Evolutionary conservation across 345 rosid genomes (phyloP).

Genomic region (Syzygium grande): DNA sequence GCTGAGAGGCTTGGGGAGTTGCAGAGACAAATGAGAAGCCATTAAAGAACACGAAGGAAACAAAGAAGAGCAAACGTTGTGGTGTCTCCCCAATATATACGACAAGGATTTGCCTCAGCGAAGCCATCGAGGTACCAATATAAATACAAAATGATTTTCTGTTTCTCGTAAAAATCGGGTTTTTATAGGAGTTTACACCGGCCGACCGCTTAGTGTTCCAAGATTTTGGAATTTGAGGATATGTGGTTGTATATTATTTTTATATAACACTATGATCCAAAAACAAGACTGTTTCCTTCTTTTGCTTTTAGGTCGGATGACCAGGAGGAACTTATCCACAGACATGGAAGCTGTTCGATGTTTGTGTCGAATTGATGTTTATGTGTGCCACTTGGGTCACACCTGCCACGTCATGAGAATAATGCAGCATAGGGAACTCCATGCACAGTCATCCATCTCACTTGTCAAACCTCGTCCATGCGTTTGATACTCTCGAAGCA

Average conservation of each 20-base stretch:
- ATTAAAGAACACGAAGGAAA: conserved; percentile 11
- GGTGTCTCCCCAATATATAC: neutral
- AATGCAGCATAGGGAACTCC: neutral
- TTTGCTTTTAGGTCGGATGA: neutral
- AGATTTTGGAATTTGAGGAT: neutral
- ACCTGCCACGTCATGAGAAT: neutral
- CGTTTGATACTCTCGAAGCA: neutral
- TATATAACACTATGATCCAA: neutral
- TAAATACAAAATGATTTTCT: neutral
- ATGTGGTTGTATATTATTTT: neutral
- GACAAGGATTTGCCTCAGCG: neutral
- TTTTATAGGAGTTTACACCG: neutral
- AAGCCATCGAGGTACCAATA: neutral
- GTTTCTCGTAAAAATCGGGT: neutral
- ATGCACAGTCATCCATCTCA: neutral
- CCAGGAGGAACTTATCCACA: neutral
- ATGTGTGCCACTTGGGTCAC: neutral
- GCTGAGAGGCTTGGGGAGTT: conserved; percentile 7
- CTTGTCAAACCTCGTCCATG: neutral
- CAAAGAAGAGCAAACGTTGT: neutral
- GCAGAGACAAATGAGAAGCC: conserved; percentile 35
- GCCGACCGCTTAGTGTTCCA: neutral
- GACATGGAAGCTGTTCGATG: neutral
- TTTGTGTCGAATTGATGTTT: neutral
- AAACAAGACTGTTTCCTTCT: neutral